Evolutionary conservation across 148 eudicot genomes (phyloP).

Genomic region (Camellia granthamiana): DNA sequence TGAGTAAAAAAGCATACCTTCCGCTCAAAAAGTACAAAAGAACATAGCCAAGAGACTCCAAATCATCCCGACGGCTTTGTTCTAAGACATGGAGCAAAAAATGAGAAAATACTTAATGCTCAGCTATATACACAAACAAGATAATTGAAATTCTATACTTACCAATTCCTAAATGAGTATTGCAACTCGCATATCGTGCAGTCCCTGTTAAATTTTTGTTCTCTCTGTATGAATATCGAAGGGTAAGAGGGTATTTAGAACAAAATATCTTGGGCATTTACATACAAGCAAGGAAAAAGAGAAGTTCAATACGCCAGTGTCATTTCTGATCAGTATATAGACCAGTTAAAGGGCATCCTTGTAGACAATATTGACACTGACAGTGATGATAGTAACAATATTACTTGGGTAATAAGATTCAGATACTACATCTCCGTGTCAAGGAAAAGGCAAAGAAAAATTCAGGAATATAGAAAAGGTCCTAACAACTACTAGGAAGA

Average conservation of each 20-base stretch:
- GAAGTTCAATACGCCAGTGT: not conserved
- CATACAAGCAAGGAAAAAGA: not conserved
- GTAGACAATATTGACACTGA: not conserved
- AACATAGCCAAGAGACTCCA: constrained; percentile 74
- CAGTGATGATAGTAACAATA: not conserved
- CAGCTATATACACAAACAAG: not conserved
- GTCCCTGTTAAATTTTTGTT: constrained; percentile 75
- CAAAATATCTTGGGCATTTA: not conserved
- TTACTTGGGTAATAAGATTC: not conserved
- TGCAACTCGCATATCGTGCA: constrained; percentile 76
- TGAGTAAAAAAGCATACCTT: constrained; percentile 39
- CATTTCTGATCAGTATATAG: not conserved
- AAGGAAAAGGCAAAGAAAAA: not conserved
- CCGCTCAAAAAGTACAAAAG: constrained; percentile 73
- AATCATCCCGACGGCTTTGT: constrained; percentile 78
- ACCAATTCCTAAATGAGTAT: constrained; percentile 79
- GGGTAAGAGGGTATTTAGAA: not conserved
- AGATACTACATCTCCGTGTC: not conserved
- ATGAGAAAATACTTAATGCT: not conserved
- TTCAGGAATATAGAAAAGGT: not conserved
- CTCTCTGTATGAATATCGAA: constrained; percentile 37
- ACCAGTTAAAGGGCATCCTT: not conserved
- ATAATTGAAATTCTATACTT: constrained; percentile 9
- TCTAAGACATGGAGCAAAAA: constrained; percentile 28
- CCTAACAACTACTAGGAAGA: too few relatives aligned